A percentile compares a stretch with the other conserved stretches of the same genome.
phyloP scores from a whole-genome alignment of 345 rosid species.

The Rhizophora mangle region DNA sequence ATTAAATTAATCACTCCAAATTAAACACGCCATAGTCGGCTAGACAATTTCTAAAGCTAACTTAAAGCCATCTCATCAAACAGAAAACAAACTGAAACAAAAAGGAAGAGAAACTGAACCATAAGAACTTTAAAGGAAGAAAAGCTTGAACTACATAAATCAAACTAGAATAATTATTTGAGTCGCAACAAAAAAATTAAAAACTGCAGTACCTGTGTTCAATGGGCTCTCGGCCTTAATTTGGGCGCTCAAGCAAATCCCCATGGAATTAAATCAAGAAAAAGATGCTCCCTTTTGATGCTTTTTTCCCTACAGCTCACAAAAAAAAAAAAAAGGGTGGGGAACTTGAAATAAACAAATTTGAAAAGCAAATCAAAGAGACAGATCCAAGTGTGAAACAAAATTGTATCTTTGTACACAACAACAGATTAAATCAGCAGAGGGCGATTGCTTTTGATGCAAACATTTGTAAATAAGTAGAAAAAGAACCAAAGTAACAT shows the following conservation, averaged over 20 bases:
- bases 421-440: not conserved
- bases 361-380: slow-evolving; percentile 16
- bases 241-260: slow-evolving; percentile 86
- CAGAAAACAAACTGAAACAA: slow-evolving; percentile 5
- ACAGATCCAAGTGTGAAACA: slow-evolving; percentile 31
- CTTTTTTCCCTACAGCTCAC: slow-evolving; percentile 31
- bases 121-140: not conserved
- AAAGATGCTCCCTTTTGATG: slow-evolving; percentile 23
- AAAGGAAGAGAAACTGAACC: not conserved
- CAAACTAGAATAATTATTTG: not conserved
- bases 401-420: not conserved
- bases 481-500: not conserved
- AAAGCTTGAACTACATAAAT: not conserved
- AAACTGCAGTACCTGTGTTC: slow-evolving; percentile 55
- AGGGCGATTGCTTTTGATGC: slow-evolving; percentile 3
- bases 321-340: not conserved
- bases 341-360: slow-evolving; percentile 14
- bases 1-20: not conserved
- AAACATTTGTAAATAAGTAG: not conserved
- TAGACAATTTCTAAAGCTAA: not conserved
- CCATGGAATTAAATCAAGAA: slow-evolving; percentile 45
- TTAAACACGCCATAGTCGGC: slow-evolving; percentile 5
- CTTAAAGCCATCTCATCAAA: slow-evolving; percentile 1
- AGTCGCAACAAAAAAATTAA: not conserved
- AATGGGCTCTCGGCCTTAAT: slow-evolving; percentile 81